These are phyloP conservation scores for Thielaviopsis populi DNA, from an alignment of 2,329 filamentous ascomycete species.

Conservation along the genomic window DNA sequence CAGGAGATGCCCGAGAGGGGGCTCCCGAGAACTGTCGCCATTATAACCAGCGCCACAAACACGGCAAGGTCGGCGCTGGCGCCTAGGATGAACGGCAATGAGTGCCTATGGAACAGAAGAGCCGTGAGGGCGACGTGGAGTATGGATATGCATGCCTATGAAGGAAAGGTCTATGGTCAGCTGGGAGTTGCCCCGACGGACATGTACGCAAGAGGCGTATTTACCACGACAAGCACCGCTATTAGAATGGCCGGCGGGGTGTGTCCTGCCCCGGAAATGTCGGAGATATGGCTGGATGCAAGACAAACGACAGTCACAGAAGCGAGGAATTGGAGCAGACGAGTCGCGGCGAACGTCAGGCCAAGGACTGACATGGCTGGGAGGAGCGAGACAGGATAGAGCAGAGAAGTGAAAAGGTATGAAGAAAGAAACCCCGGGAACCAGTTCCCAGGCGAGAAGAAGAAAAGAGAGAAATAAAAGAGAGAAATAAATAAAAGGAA, in stretches of 20 bases:
- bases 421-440: too few relatives aligned
- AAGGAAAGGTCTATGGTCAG: too few relatives aligned
- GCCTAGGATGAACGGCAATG: slow-evolving; percentile 59
- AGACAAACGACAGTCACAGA: slow-evolving; percentile 69
- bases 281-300: slow-evolving; percentile 64
- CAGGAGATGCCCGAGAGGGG: slow-evolving; percentile 70
- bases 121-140: slow-evolving; percentile 68
- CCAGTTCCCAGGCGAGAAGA: slow-evolving; percentile 20
- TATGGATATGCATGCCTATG: slow-evolving; percentile 58
- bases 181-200: neutral
- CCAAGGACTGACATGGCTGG: slow-evolving; percentile 50
- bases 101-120: slow-evolving; percentile 64
- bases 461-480: slow-evolving; percentile 17
- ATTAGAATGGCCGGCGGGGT: slow-evolving; percentile 58
- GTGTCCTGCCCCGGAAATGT: slow-evolving; percentile 52
- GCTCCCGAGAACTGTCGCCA: slow-evolving; percentile 62
- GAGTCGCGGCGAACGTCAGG: slow-evolving; percentile 60
- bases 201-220: slow-evolving; percentile 30
- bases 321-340: slow-evolving; percentile 53
- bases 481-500: slow-evolving; percentile 19
- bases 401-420: slow-evolving; percentile 16
- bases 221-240: slow-evolving; percentile 66
- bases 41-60: slow-evolving; percentile 62
- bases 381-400: neutral
- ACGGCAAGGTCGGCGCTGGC: slow-evolving; percentile 51